phyloP scores from a whole-genome alignment of 176 grass and related monocot species.

The Zizania latifolia region DNA sequence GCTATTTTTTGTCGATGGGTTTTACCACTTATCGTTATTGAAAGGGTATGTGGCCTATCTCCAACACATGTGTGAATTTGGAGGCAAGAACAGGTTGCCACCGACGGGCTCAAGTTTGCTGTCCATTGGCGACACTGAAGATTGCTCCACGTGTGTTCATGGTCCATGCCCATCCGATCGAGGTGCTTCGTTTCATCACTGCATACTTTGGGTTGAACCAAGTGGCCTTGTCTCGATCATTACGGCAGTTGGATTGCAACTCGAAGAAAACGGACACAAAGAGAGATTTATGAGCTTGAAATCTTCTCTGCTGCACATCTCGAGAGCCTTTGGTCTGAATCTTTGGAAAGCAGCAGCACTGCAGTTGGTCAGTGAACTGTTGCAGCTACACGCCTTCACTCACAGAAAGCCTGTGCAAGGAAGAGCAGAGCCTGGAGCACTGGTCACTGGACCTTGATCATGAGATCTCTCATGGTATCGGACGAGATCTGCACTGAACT shows the following conservation, averaged over 20 bases:
- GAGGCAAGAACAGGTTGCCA: conserved; percentile 2
- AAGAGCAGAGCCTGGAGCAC: not conserved
- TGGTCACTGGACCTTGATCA: not conserved
- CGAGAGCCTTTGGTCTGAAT: not conserved
- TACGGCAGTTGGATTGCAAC: not conserved
- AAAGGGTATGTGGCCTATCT: too few relatives aligned
- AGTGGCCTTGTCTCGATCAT: not conserved
- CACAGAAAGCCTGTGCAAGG: not conserved
- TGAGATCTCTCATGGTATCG: not conserved
- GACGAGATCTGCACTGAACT: not conserved
- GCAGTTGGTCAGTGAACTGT: not conserved
- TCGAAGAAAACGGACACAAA: not conserved
- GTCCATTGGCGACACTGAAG: not conserved
- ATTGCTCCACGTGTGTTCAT: not conserved
- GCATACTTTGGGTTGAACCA: not conserved
- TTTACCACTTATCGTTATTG: too few relatives aligned
- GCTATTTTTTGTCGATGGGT: too few relatives aligned
- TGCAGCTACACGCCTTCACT: not conserved
- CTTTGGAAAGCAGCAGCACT: not conserved
- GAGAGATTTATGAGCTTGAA: not conserved
- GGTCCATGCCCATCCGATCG: not conserved
- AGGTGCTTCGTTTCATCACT: not conserved
- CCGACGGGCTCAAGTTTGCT: not conserved
- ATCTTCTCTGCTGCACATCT: not conserved
- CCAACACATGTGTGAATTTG: too few relatives aligned